These are phyloP conservation scores for Candida manassasensis DNA, from an alignment of 805 yeast genomes.

Conservation along the genomic window DNA sequence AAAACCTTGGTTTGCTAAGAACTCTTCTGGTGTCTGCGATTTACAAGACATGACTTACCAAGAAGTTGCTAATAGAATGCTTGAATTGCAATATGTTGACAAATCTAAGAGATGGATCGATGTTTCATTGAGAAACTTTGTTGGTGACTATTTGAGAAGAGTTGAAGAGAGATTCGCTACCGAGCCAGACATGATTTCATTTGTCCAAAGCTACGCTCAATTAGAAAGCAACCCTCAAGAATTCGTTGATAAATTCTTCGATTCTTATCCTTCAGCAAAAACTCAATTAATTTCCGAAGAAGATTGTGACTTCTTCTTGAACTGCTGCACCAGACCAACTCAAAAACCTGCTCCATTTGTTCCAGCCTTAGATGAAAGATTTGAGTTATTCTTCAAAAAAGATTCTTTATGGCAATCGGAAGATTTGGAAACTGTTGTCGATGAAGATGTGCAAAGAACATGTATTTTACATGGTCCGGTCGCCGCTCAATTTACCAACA, in stretches of 20 bases:
- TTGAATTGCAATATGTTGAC: constrained; percentile 82
- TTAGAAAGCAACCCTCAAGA: constrained; percentile 59
- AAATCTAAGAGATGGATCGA: constrained; percentile 87
- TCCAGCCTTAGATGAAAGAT: constrained; percentile 90
- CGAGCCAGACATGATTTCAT: constrained; percentile 49
- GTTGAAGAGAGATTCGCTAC: constrained; percentile 92
- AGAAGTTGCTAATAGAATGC: constrained; percentile 81
- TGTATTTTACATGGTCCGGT: constrained; percentile 99
- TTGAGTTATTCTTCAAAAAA: constrained; percentile 95
- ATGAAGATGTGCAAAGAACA: constrained; percentile 95
- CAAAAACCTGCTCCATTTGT: constrained; percentile 99
- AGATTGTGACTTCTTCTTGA: constrained; percentile 90
- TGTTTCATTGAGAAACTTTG: constrained; percentile 73
- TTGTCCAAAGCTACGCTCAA: constrained; percentile 68
- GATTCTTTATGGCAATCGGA: constrained; percentile 99
- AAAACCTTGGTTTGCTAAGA: constrained; percentile 95
- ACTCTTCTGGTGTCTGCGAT: constrained; percentile 78
- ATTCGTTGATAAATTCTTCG: constrained; percentile 56
- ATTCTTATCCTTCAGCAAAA: constrained; percentile 67
- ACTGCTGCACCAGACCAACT: constrained; percentile 70
- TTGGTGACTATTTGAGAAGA: constrained; percentile 84
- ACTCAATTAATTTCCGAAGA: constrained; percentile 88
- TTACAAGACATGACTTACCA: constrained; percentile 92
- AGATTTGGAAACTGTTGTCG: constrained; percentile 93
- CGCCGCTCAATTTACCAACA: constrained; percentile 86